Percentiles rank a stretch among this genome's conserved stretches.
phyloP scores from a whole-genome alignment of 352 stramenopile species.

The Phytophthora foliorum region DNA sequence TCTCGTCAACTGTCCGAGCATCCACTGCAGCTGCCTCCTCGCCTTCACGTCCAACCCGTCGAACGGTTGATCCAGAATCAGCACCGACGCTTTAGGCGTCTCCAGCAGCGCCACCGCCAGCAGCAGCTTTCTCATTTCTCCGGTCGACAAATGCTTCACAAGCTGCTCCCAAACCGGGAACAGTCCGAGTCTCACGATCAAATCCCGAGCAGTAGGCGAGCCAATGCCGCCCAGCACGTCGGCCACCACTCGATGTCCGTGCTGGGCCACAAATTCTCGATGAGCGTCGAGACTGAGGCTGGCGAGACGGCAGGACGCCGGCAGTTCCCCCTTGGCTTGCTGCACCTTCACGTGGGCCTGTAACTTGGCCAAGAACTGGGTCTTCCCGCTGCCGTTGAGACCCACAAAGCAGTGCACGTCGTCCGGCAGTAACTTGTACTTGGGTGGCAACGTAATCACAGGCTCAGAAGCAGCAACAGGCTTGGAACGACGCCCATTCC shows the following conservation, averaged over 20 bases:
- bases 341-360: slow-evolving; percentile 43
- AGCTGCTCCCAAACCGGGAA: slow-evolving; percentile 88
- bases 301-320: slow-evolving; percentile 42
- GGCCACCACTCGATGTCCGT: slow-evolving; percentile 65
- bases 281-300: slow-evolving; percentile 91
- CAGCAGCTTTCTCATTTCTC: slow-evolving; percentile 94
- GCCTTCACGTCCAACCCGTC: slow-evolving; percentile 93
- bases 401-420: slow-evolving; percentile 81
- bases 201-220: slow-evolving; percentile 79
- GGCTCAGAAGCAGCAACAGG: slow-evolving; percentile 23
- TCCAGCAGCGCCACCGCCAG: slow-evolving; percentile 86
- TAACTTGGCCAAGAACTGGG: slow-evolving; percentile 58
- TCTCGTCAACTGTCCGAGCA: slow-evolving; percentile 85
- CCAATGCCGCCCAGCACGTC: slow-evolving; percentile 79
- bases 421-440: slow-evolving; percentile 55
- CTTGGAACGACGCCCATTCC: slow-evolving; percentile 9
- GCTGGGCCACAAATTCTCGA: slow-evolving; percentile 70
- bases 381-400: slow-evolving; percentile 79
- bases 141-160: slow-evolving; percentile 91
- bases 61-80: slow-evolving; percentile 95
- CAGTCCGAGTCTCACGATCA: slow-evolving; percentile 94
- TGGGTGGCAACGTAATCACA: slow-evolving; percentile 47
- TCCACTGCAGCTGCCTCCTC: slow-evolving; percentile 79
- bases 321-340: slow-evolving; percentile 30
- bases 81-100: slow-evolving; percentile 72